Base-by-base conservation (phyloP, 2,329 filamentous ascomycete genomes). In the Stagonosporopsis cucurbitacearum region DNA sequence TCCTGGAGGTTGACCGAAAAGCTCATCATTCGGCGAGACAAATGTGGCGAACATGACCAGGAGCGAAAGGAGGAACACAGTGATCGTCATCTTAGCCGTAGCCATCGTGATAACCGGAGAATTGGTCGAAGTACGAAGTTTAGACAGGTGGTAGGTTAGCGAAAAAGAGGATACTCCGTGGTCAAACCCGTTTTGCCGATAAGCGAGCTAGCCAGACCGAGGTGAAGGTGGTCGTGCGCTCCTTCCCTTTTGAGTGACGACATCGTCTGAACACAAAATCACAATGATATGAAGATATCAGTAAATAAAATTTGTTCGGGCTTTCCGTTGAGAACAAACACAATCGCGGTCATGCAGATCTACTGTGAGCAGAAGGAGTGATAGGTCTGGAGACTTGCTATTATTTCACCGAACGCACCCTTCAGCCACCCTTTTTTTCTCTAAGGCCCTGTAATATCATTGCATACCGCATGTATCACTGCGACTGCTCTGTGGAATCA, bases 401-500 rank as follows among this genome's bases (percentile, higher is more conserved):
- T n/a, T n/a, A n/a, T n/a, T n/a, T n/a, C n/a, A n/a, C n/a, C n/a
- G n/a, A n/a, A n/a, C n/a, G n/a, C n/a, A n/a, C n/a, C n/a, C n/a
- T n/a, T n/a, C n/a, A n/a, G n/a, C n/a, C n/a, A n/a, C n/a, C n/a
- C n/a, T n/a, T n/a, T n/a, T n/a, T n/a, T n/a, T n/a, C n/a, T n/a
- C n/a, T n/a, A 30, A 30, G 6, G 7, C 11, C 28, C 4, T 3
- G 4, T 12, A 11, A 3, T 12, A 30, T 12, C 7, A 8, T 30
- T 3, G 11, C 7, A 23, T 15, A 11, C 3, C 2, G 19, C 28
- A 35, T 20, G 4, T 8, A 30, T 41, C 35, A 55, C 6, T 42
- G 44, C 44, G n/a, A 7, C 22, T 58, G 46, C 39, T 63, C 56
- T 12, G 37, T 44, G 5, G 17, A 33, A 22, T 67, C 59, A 20